Evolutionary conservation across 2,329 filamentous ascomycete genomes (phyloP).

Genomic region (Diaporthe sp.): DNA sequence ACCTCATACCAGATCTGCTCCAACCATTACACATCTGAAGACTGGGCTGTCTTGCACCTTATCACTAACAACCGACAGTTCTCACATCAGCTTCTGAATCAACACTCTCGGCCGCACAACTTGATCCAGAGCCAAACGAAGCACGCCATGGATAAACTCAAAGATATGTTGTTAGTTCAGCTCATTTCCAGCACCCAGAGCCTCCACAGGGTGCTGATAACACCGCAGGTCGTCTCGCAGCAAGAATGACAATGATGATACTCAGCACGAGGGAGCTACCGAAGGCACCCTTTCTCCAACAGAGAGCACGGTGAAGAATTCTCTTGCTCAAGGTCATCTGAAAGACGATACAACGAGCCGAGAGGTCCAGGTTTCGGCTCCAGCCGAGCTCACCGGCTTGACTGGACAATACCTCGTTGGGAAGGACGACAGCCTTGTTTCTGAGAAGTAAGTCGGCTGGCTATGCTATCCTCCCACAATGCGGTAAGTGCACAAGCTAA

Average conservation of each 20-base stretch:
- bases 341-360: neutral
- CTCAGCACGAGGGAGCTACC: neutral
- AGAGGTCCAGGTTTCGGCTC: neutral
- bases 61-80: neutral
- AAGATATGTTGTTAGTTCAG: neutral
- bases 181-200: too few species aligned
- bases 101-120: neutral
- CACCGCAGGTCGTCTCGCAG: neutral
- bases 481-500: neutral
- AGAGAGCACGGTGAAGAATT: neutral
- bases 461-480: too few species aligned
- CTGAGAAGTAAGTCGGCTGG: neutral
- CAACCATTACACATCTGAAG: neutral
- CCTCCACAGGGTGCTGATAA: neutral
- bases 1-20: neutral
- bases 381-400: conserved; percentile 8
- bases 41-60: neutral
- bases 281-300: neutral
- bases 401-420: conserved; percentile 4
- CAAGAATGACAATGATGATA: neutral
- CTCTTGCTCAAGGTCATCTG: neutral
- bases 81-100: neutral
- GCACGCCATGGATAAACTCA: neutral
- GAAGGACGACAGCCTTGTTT: conserved; percentile 8
- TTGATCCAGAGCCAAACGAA: neutral